phyloP scores from a whole-genome alignment of 2,329 filamentous ascomycete species.

The Colletotrichum zoysiae region DNA sequence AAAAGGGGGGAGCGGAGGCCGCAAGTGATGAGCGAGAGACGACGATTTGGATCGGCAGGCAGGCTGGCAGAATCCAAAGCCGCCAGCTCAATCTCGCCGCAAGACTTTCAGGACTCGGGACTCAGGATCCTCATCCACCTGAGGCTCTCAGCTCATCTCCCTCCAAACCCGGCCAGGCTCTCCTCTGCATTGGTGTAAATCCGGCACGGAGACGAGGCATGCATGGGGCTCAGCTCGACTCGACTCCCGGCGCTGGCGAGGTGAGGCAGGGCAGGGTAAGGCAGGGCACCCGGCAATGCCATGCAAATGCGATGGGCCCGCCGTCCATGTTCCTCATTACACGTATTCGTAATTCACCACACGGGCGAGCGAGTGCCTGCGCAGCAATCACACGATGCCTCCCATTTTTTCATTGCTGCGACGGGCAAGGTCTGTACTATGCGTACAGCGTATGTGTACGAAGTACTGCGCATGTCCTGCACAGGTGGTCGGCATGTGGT shows the following conservation, averaged over 20 bases:
- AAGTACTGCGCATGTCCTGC: no score
- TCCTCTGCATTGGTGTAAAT: not conserved
- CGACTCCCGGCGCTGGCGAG: constrained; percentile 1
- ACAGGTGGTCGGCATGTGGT: not conserved
- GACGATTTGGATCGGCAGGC: constrained; percentile 34
- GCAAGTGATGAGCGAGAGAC: constrained; percentile 1
- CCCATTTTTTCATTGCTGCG: not conserved
- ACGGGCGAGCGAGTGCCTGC: not conserved
- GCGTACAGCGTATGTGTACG: no score
- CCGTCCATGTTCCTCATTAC: not conserved
- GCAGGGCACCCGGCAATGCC: constrained; percentile 11
- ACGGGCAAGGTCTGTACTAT: not conserved
- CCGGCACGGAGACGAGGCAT: not conserved
- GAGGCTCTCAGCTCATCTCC: constrained; percentile 4
- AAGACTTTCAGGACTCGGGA: not conserved
- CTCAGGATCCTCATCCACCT: not conserved
- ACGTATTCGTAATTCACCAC: not conserved
- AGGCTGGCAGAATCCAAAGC: constrained; percentile 8
- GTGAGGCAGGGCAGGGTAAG: not conserved
- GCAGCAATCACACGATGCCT: not conserved
- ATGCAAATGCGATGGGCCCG: constrained; percentile 3
- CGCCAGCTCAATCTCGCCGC: constrained; percentile 2
- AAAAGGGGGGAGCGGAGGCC: not conserved
- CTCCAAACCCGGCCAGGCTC: constrained; percentile 1
- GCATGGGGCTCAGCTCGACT: constrained; percentile 4